Percentiles rank a stretch among this genome's conserved stretches.
These are phyloP conservation scores for Capronia epimyces DNA, from an alignment of 2,329 filamentous ascomycete genomes.

Conservation along the genomic window DNA sequence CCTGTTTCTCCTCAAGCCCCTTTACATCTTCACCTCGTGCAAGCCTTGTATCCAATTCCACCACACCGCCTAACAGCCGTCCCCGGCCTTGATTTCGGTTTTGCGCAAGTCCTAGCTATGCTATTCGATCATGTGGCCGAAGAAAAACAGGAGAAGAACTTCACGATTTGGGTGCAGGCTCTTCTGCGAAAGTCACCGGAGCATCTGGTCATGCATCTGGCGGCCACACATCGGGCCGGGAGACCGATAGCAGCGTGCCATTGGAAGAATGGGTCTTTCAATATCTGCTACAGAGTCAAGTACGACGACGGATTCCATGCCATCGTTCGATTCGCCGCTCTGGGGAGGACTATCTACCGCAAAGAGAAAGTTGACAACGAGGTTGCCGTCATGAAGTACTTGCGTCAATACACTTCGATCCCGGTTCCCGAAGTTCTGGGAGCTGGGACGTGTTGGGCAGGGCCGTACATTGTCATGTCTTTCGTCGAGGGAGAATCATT, in stretches of 20 bases:
- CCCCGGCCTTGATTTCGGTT: neutral
- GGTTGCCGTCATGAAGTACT: conserved; percentile 6
- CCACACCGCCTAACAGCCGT: neutral
- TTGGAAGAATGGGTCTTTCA: conserved; percentile 31
- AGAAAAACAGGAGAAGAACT: conserved; percentile 4
- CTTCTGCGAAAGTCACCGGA: conserved; percentile 3
- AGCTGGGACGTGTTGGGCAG: conserved; percentile 11
- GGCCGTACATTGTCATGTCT: conserved; percentile 37
- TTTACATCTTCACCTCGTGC: neutral
- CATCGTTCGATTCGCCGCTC: conserved; percentile 31
- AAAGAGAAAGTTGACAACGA: conserved; percentile 8
- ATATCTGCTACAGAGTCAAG: conserved; percentile 33
- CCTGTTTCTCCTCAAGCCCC: no score
- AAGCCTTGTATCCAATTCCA: neutral
- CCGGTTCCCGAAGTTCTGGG: conserved; percentile 4
- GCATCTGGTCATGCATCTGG: neutral
- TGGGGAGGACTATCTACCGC: conserved; percentile 24
- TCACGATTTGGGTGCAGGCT: conserved; percentile 2
- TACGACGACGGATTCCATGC: conserved; percentile 28
- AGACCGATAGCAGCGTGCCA: neutral
- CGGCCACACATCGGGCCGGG: neutral
- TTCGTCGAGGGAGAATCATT: conserved; percentile 30
- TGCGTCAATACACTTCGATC: conserved; percentile 8
- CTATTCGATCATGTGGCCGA: conserved; percentile 7
- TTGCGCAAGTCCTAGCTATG: conserved; percentile 1